These are phyloP conservation scores for Lepidium didymum DNA, from an alignment of 345 rosid species.

Conservation along the genomic window DNA sequence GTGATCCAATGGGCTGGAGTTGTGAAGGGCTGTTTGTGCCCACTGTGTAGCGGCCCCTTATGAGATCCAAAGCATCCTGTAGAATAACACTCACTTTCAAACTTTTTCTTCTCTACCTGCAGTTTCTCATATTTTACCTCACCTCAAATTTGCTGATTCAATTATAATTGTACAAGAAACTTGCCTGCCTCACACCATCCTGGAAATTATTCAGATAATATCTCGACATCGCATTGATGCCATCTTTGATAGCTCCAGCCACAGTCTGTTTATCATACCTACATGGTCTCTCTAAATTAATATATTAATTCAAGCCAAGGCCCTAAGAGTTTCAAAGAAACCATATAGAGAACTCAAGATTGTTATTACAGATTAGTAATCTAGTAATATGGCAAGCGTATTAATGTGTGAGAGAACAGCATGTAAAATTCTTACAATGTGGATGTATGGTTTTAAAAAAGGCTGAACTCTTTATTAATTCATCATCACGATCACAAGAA, in stretches of 20 bases:
- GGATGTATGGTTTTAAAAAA: background rate
- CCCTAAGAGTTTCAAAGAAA: background rate
- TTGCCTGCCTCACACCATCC: conserved; percentile 95
- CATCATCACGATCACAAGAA: background rate
- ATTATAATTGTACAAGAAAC: conserved; percentile 15
- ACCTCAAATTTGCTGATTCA: background rate
- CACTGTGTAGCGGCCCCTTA: conserved; percentile 76
- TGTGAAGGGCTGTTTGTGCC: conserved; percentile 64
- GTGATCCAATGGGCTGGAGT: conserved; percentile 60
- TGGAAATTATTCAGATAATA: conserved; percentile 91
- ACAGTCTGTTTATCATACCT: conserved; percentile 93
- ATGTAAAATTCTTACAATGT: background rate
- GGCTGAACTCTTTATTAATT: background rate
- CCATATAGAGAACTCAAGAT: background rate
- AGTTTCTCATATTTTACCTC: background rate
- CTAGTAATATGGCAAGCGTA: background rate
- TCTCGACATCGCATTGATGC: conserved; percentile 87
- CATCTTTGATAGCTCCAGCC: conserved; percentile 73
- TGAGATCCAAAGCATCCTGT: conserved; percentile 93
- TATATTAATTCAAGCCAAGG: background rate
- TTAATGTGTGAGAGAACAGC: background rate
- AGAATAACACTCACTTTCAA: background rate
- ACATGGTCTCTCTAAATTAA: background rate
- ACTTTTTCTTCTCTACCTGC: background rate
- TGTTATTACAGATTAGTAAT: background rate